These are phyloP conservation scores for Tylopilus orsonianus DNA, from an alignment of 1,284 basidiomycete species.

Conservation along the genomic window DNA sequence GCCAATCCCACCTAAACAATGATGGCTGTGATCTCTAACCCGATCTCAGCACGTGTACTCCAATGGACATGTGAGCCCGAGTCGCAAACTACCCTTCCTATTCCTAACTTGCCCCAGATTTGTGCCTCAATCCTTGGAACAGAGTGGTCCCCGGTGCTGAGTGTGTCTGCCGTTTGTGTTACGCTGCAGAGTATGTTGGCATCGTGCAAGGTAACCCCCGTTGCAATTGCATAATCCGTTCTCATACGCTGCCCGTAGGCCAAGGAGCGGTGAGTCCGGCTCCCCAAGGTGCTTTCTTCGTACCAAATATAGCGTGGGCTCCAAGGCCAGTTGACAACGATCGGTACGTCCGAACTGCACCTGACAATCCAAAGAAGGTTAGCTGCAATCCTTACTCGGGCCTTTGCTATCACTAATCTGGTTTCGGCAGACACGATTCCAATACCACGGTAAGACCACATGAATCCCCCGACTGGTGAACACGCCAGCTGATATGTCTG, in stretches of 20 bases:
- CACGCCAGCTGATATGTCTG: constrained; percentile 15
- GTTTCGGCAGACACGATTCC: constrained; percentile 60
- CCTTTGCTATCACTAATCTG: constrained; percentile 16
- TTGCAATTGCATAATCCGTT: neutral
- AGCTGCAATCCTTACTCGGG: constrained; percentile 16
- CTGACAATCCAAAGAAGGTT: constrained; percentile 86
- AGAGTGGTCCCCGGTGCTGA: constrained; percentile 84
- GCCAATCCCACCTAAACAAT: constrained; percentile 27
- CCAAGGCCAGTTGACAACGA: constrained; percentile 75
- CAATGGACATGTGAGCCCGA: constrained; percentile 71
- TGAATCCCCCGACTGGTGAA: neutral
- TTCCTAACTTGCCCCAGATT: constrained; percentile 47
- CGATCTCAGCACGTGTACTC: constrained; percentile 72
- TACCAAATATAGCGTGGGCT: constrained; percentile 6
- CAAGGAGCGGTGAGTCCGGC: constrained; percentile 61
- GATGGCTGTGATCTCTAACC: constrained; percentile 14
- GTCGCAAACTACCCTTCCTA: constrained; percentile 4
- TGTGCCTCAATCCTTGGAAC: constrained; percentile 83
- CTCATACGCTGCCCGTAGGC: constrained; percentile 43
- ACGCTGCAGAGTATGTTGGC: constrained; percentile 87
- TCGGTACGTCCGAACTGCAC: constrained; percentile 74
- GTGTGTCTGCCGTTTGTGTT: constrained; percentile 74
- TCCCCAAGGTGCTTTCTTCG: neutral
- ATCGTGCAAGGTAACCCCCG: constrained; percentile 68
- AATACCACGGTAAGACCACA: constrained; percentile 64